Evolutionary conservation across 2,329 filamentous ascomycete species (phyloP).

Genomic region (Xylogone sp.): DNA sequence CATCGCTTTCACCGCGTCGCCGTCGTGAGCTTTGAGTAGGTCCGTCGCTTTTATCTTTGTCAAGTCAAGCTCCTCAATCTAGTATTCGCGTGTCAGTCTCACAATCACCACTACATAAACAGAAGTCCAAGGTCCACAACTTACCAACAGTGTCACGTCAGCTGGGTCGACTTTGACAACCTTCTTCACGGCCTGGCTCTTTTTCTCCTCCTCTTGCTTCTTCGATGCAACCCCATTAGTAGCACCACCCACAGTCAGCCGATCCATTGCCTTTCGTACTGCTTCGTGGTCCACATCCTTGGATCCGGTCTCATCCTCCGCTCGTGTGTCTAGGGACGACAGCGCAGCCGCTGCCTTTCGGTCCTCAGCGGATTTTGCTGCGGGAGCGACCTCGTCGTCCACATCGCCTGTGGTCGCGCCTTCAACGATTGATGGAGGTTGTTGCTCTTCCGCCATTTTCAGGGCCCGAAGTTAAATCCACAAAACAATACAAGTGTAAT

Average conservation of each 20-base stretch:
- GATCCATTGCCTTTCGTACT: constrained; percentile 68
- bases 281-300: constrained; percentile 63
- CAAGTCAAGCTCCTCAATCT: constrained; percentile 70
- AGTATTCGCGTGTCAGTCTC: constrained; percentile 11
- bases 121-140: constrained; percentile 23
- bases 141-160: constrained; percentile 66
- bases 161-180: constrained; percentile 68
- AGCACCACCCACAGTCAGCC: constrained; percentile 40
- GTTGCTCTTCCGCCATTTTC: constrained; percentile 55
- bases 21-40: constrained; percentile 67
- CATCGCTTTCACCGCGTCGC: constrained; percentile 65
- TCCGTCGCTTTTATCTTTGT: constrained; percentile 71
- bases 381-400: constrained; percentile 48
- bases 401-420: constrained; percentile 56
- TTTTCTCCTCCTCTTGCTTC: constrained; percentile 45
- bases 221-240: constrained; percentile 29
- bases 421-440: constrained; percentile 54
- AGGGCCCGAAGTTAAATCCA: background rate
- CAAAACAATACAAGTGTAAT: background rate
- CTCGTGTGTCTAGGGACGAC: constrained; percentile 58
- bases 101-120: background rate
- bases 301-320: constrained; percentile 40
- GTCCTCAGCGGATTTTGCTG: constrained; percentile 67
- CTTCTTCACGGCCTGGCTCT: constrained; percentile 51
- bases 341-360: constrained; percentile 73